A percentile compares a stretch with the other conserved stretches of the same genome.
These are phyloP conservation scores for Penicillium olsonii DNA, from an alignment of 2,329 filamentous ascomycete species.

Conservation along the genomic window DNA sequence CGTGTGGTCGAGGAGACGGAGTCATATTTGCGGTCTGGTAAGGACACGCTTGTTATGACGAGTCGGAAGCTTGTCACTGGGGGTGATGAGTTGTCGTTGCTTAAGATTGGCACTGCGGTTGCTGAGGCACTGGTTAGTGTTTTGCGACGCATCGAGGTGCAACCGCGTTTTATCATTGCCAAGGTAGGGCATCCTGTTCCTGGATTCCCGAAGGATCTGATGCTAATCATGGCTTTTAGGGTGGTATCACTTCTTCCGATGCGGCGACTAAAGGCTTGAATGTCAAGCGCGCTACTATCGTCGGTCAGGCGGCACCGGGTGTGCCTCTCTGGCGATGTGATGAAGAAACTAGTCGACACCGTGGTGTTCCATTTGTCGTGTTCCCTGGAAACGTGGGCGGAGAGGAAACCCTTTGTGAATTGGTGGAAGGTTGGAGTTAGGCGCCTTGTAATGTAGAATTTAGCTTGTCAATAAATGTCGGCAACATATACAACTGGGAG, in stretches of 20 bases:
- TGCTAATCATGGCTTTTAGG: slow-evolving; percentile 32
- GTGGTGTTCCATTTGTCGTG: slow-evolving; percentile 57
- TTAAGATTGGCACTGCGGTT: slow-evolving; percentile 58
- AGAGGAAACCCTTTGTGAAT: slow-evolving; percentile 49
- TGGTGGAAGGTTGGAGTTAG: slow-evolving; percentile 46
- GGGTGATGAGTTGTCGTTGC: slow-evolving; percentile 51
- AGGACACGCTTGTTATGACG: slow-evolving; percentile 62
- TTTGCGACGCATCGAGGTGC: slow-evolving; percentile 47
- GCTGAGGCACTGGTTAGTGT: slow-evolving; percentile 56
- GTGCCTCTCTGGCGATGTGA: slow-evolving; percentile 62
- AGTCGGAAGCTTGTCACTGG: slow-evolving; percentile 56
- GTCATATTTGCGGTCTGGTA: slow-evolving; percentile 44
- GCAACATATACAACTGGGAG: background rate
- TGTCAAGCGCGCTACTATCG: slow-evolving; percentile 56
- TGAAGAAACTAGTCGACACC: slow-evolving; percentile 53
- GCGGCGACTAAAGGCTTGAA: slow-evolving; percentile 59
- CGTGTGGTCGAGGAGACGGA: slow-evolving; percentile 41
- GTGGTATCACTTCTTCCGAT: slow-evolving; percentile 62
- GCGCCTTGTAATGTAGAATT: background rate
- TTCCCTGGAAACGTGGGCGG: slow-evolving; percentile 61
- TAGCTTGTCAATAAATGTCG: no score
- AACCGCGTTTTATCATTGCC: slow-evolving; percentile 59
- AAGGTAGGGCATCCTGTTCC: slow-evolving; percentile 45
- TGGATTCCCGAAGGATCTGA: no score
- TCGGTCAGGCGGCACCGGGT: slow-evolving; percentile 60